Evolutionary conservation across 768 basidiomycete genomes (phyloP), one percentile per base, ranked within the genome.

Genomic region (Russula sp.): DNA sequence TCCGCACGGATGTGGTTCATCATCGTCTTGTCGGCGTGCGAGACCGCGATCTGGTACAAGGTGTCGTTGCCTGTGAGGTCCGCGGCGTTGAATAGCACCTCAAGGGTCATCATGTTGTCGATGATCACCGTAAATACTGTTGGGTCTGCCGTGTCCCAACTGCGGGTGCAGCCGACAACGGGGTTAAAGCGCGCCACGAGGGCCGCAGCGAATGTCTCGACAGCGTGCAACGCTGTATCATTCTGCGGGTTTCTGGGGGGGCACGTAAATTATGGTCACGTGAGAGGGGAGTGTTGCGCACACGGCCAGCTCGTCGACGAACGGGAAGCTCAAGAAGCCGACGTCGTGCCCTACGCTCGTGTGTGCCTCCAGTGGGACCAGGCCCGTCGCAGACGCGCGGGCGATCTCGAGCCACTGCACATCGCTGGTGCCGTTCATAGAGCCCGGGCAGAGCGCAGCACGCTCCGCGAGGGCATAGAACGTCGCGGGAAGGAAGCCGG

Each of bases 91-190:
- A 32, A 62, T 14, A 65, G 40, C 31, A 77, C 74, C 63, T 88
- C 85, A 20, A 89, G 79, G 68, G 85, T 89, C 85, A 89, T 87
- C 86, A 89, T 87, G 70, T 87, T 88, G 74, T 89, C 87, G 51
- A 88, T 87, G 71, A 89, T 87, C 55, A 88, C 86, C 70, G 78
- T 77, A 70, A 88, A 88, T 65, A 83, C 77, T 2, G 81, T 82
- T 6, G 85, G 81, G 68, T 85, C 81, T 2, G 79, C 51, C 1
- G 81, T 71, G 67, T 86, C 82, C 85, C 85, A 88, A 70, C 84
- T 85, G n/a, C 84, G 77, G 6, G 86, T 88, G 66, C 84, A 85
- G 18, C 87, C 87, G 35, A 87, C 87, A 4, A 76, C 71, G 3
- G 81, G 76, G 68, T 75, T 81, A 70, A 82, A 89, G 14, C 86